A percentile compares a stretch with the other conserved stretches of the same genome.
phyloP scores from a whole-genome alignment of 805 yeast genomes.

The Pichia sporocuriosa region DNA sequence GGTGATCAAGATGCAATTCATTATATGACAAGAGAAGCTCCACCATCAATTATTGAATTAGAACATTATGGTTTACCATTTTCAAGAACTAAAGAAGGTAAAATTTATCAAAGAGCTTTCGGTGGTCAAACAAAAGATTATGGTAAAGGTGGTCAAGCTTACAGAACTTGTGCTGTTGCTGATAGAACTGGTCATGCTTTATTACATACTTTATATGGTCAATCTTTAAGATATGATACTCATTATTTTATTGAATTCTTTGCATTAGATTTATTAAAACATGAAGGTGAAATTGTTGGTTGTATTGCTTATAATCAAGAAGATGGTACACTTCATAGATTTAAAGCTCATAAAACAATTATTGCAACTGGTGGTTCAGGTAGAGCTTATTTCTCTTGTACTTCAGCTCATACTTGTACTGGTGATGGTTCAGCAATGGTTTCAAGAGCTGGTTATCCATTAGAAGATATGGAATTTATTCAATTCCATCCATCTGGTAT shows the following conservation, averaged over 20 bases:
- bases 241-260: slow-evolving; percentile 97
- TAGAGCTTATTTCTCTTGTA: slow-evolving; percentile 96
- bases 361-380: slow-evolving; percentile 99
- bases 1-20: slow-evolving; percentile 99
- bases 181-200: slow-evolving; percentile 98
- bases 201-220: slow-evolving; percentile 93
- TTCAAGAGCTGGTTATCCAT: slow-evolving; percentile 94
- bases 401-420: slow-evolving; percentile 99
- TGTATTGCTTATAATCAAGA: slow-evolving; percentile 97
- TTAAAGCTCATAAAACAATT: slow-evolving; percentile 93
- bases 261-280: slow-evolving; percentile 89
- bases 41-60: slow-evolving; percentile 88
- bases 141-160: slow-evolving; percentile 99
- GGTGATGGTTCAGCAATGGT: slow-evolving; percentile 99
- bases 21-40: slow-evolving; percentile 98
- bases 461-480: slow-evolving; percentile 94
- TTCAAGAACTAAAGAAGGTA: slow-evolving; percentile 93
- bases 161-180: slow-evolving; percentile 99
- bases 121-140: slow-evolving; percentile 95
- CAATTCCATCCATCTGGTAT: slow-evolving; percentile 99
- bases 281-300: slow-evolving; percentile 95
- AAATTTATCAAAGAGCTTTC: slow-evolving; percentile 97
- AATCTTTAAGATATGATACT: slow-evolving; percentile 92
- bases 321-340: slow-evolving; percentile 97
- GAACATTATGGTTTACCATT: slow-evolving; percentile 99